Evolutionary conservation across 2,329 filamentous ascomycete species (phyloP).

Genomic region (Talaromyces marneffei): DNA sequence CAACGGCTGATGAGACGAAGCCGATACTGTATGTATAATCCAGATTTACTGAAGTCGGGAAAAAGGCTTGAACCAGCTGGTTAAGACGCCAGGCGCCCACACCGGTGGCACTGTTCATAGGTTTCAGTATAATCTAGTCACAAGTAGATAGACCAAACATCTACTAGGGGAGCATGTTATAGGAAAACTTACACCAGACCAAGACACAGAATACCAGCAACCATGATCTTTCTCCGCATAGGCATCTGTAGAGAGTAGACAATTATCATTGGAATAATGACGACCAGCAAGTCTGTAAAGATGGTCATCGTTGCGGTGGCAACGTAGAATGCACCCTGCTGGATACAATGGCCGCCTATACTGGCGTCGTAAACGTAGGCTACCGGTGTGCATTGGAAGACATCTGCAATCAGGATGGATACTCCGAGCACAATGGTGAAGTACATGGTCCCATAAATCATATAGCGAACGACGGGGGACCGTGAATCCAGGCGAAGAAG

Average conservation of each 20-base stretch:
- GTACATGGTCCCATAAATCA: constrained; percentile 17
- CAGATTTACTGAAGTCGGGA: constrained; percentile 1
- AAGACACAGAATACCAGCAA: constrained; percentile 20
- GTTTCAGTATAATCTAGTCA: not conserved
- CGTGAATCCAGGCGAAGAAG: constrained; percentile 26
- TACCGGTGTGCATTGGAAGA: constrained; percentile 29
- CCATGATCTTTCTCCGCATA: constrained; percentile 24
- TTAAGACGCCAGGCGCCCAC: constrained; percentile 27
- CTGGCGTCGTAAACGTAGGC: constrained; percentile 18
- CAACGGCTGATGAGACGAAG: constrained; percentile 27
- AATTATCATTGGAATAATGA: constrained; percentile 29
- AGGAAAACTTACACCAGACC: not conserved
- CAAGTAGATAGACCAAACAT: not conserved
- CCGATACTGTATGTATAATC: constrained; percentile 24
- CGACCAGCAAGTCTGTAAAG: constrained; percentile 28
- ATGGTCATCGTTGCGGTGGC: constrained; percentile 24
- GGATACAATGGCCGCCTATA: constrained; percentile 22
- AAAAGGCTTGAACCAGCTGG: constrained; percentile 21
- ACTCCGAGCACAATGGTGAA: constrained; percentile 19
- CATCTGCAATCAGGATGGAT: constrained; percentile 22
- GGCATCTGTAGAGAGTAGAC: constrained; percentile 27
- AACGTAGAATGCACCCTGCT: constrained; percentile 26
- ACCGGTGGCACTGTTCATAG: constrained; percentile 21
- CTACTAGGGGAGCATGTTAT: not conserved
- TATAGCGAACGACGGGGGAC: constrained; percentile 18